Conservation (phyloP, 1,284 basidiomycete genomes). For the Blastosporella zonata region DNA sequence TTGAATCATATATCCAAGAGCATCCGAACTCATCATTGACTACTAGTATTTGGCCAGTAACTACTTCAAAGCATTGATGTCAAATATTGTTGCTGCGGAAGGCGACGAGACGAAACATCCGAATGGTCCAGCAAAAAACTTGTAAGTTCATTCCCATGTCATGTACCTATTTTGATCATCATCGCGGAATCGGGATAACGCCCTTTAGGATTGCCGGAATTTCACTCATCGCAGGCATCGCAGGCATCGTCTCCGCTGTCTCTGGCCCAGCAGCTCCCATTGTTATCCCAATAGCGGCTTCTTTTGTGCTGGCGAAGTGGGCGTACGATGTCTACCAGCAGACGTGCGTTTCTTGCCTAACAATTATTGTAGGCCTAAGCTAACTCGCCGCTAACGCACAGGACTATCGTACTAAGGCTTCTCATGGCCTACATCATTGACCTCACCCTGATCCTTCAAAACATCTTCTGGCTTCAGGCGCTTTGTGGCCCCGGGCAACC, state of each 20-base stretch:
- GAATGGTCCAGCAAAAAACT: conserved; percentile 7
- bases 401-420: conserved; percentile 9
- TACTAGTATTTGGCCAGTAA: conserved; percentile 20
- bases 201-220: conserved; percentile 12
- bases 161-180: not conserved
- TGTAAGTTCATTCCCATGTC: conserved; percentile 12
- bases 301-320: conserved; percentile 24
- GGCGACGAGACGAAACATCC: not conserved
- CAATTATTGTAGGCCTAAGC: not conserved
- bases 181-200: not conserved
- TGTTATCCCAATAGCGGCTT: conserved; percentile 24
- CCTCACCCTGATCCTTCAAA: conserved; percentile 17
- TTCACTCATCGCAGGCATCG: conserved; percentile 16
- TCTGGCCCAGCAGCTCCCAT: conserved; percentile 22
- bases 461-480: conserved; percentile 19
- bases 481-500: conserved; percentile 4
- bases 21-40: not conserved
- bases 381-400: not conserved
- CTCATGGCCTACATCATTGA: conserved; percentile 22
- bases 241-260: conserved; percentile 15
- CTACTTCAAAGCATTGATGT: conserved; percentile 22
- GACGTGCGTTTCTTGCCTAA: conserved; percentile 15
- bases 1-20: not conserved
- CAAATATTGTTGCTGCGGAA: conserved; percentile 17
- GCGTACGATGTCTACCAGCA: conserved; percentile 20